Percentiles rank a stretch among this genome's conserved stretches.
These are phyloP conservation scores for Staphylotrichum tortipilum DNA, from an alignment of 495 filamentous ascomycete genomes.

Conservation along the genomic window DNA sequence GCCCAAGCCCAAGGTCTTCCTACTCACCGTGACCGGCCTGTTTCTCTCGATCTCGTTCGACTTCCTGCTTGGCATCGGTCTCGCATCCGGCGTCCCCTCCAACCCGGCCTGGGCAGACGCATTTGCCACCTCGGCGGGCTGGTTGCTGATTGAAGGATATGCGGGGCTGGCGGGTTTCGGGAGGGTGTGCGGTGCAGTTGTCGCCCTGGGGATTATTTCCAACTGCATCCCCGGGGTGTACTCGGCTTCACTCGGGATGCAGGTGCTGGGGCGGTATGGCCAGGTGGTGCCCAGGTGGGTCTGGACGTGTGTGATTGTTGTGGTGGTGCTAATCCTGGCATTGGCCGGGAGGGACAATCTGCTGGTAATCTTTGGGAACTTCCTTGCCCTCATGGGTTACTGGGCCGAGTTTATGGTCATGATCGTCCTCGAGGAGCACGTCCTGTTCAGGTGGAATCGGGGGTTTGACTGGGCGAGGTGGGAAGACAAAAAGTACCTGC, in stretches of 20 bases:
- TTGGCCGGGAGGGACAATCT: constrained; percentile 54
- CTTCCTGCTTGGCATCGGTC: constrained; percentile 62
- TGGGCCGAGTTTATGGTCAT: constrained; percentile 60
- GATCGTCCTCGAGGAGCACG: constrained; percentile 55
- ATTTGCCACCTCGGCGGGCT: constrained; percentile 51
- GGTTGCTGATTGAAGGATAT: constrained; percentile 60
- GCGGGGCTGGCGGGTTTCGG: constrained; percentile 57
- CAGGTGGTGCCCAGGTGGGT: constrained; percentile 51
- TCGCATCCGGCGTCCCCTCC: constrained; percentile 50
- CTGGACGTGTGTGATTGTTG: constrained; percentile 52
- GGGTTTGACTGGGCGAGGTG: constrained; percentile 55
- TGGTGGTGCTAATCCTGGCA: constrained; percentile 57
- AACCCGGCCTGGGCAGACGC: constrained; percentile 45
- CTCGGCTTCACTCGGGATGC: constrained; percentile 59
- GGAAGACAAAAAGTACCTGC: constrained; percentile 51
- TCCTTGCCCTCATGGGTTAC: constrained; percentile 66
- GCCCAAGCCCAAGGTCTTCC: constrained; percentile 40
- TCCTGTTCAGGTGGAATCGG: constrained; percentile 48
- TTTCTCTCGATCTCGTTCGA: constrained; percentile 32
- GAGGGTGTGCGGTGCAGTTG: constrained; percentile 63
- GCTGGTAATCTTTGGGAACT: constrained; percentile 60
- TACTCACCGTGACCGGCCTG: constrained; percentile 24
- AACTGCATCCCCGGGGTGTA: constrained; percentile 66
- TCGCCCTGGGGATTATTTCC: constrained; percentile 61
- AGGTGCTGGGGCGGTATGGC: constrained; percentile 51